These are phyloP conservation scores for Aspergillus cejpii DNA, from an alignment of 2,329 filamentous ascomycete genomes.

Conservation along the genomic window DNA sequence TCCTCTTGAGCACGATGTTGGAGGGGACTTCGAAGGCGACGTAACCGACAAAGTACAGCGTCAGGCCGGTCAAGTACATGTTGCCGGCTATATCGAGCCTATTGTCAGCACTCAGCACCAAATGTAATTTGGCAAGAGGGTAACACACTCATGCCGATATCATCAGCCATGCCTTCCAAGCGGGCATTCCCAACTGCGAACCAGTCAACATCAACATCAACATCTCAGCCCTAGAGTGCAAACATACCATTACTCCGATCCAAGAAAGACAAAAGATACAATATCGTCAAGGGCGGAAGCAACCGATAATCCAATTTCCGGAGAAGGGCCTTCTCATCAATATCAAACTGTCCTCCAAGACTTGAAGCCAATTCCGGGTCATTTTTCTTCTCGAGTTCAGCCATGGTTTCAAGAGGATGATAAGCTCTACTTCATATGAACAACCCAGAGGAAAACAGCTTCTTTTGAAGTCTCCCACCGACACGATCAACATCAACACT, in stretches of 20 bases:
- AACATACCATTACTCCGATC: slow-evolving; percentile 39
- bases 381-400: slow-evolving; percentile 7
- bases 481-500: neutral
- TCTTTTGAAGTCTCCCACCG: no score
- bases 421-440: no score
- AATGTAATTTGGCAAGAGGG: neutral
- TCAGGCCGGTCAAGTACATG: slow-evolving; percentile 37
- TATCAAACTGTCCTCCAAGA: slow-evolving; percentile 15
- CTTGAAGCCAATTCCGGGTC: slow-evolving; percentile 1
- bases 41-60: slow-evolving; percentile 37
- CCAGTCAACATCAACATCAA: neutral
- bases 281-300: slow-evolving; percentile 39
- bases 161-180: slow-evolving; percentile 33
- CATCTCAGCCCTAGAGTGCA: neutral
- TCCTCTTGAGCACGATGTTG: slow-evolving; percentile 38
- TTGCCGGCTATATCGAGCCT: slow-evolving; percentile 26
- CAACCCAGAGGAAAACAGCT: no score
- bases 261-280: slow-evolving; percentile 43
- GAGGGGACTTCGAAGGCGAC: slow-evolving; percentile 38
- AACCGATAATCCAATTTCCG: slow-evolving; percentile 42
- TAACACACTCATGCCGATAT: slow-evolving; percentile 35
- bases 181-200: slow-evolving; percentile 35
- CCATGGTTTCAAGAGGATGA: slow-evolving; percentile 5
- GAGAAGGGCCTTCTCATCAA: slow-evolving; percentile 37
- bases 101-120: neutral